These are phyloP conservation scores for Cladosporium cucumerinum DNA, from an alignment of 2,329 filamentous ascomycete genomes.

Conservation along the genomic window DNA sequence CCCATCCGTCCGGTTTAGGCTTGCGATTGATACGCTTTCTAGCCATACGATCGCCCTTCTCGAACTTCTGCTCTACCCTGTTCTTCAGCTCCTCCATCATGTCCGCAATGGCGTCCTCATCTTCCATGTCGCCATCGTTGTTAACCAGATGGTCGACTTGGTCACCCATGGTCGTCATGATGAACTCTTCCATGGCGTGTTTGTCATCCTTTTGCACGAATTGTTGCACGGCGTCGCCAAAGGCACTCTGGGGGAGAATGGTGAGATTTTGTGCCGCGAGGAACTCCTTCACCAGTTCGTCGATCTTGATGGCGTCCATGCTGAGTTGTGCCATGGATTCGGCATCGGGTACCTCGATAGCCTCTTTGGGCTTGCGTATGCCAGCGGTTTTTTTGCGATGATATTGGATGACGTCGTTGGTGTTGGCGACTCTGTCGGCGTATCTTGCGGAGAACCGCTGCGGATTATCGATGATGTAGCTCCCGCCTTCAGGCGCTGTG, in stretches of 20 bases:
- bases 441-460: conserved; percentile 95
- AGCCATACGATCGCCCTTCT: conserved; percentile 59
- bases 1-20: conserved; percentile 76
- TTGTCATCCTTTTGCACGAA: conserved; percentile 96
- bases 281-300: conserved; percentile 83
- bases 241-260: conserved; percentile 86
- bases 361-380: conserved; percentile 48
- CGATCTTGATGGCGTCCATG: conserved; percentile 76
- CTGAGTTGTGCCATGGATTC: conserved; percentile 56
- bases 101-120: conserved; percentile 64
- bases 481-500: conserved; percentile 75
- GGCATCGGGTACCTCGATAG: conserved; percentile 61
- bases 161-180: conserved; percentile 42
- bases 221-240: conserved; percentile 86
- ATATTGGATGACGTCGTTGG: conserved; percentile 90
- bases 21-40: conserved; percentile 43
- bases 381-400: conserved; percentile 75
- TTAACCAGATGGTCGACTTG: conserved; percentile 44
- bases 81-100: conserved; percentile 55
- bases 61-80: conserved; percentile 69
- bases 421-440: conserved; percentile 84
- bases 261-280: conserved; percentile 83
- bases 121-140: conserved; percentile 58
- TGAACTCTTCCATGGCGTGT: conserved; percentile 66
- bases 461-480: conserved; percentile 89